Evolutionary conservation across 1,284 basidiomycete species (phyloP), one percentile per base, ranked within the genome.

Genomic region (Pascua sp.): DNA sequence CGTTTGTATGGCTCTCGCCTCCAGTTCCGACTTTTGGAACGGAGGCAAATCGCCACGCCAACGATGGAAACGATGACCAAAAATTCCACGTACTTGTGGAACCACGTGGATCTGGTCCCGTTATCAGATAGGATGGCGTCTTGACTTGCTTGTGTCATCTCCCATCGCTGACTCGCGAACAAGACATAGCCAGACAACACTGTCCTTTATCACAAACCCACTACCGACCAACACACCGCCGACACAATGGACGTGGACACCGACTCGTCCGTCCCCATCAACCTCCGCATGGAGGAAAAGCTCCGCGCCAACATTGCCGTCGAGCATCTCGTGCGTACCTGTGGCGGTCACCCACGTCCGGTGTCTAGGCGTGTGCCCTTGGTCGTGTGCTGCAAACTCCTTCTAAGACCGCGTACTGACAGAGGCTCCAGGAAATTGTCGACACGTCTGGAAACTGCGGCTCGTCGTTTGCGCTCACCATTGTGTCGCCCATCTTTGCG

Each of bases 391-490:
- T 32, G 4, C 24, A 32, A 32, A 32, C 24, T 32, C 24, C 4
- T 32, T 32, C 16, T 39, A 2, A 43, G 32, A 11, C 41, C 9
- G 15, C 15, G 13, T 12, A 42, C 59, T 58, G 42, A 61, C 55
- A 18, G 24, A 32, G 24, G 24, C 24, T 24, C 2, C 52, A 63
- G 62, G 62, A 63, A 37, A 63, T 63, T 38, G 52, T 49, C 24
- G 62, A 63, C 62, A 77, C 75, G 0, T 77, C 75, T 3, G 76
- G 73, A 18, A 77, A 77, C 56, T 77, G 76, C 63, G 76, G 76
- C 13, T 70, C 68, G n/a, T 74, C 73, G 5, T 77, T 70, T 49
- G 71, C 72, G 5, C 64, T 76, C 38, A 69, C 67, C 8, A 67
- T 77, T 40, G 76, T 77, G 7, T 76, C 76, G 18, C 68, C 70